phyloP scores from a whole-genome alignment of 2,329 filamentous ascomycete species.

The Thermoascus crustaceus region DNA sequence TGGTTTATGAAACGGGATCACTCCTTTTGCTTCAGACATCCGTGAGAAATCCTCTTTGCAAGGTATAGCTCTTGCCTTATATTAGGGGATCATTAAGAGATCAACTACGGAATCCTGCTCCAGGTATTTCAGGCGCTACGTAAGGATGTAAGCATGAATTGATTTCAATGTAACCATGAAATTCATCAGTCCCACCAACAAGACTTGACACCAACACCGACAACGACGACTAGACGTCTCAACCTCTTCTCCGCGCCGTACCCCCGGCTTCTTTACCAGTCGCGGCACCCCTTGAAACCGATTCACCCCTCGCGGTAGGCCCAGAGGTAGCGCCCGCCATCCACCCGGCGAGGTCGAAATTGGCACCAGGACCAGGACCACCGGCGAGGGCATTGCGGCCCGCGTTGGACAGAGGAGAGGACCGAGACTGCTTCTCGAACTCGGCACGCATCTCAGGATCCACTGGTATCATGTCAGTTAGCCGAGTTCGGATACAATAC shows the following conservation, averaged over 20 bases:
- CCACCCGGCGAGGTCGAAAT: slow-evolving; percentile 61
- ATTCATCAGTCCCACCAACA: no score
- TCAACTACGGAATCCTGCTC: no score
- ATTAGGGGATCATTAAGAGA: no score
- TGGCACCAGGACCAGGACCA: slow-evolving; percentile 38
- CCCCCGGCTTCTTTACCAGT: slow-evolving; percentile 21
- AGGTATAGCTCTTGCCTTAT: no score
- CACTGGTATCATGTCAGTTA: slow-evolving; percentile 50
- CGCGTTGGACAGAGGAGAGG: slow-evolving; percentile 56
- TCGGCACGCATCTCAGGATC: slow-evolving; percentile 92
- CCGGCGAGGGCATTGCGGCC: slow-evolving; percentile 54
- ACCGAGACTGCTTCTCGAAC: slow-evolving; percentile 82
- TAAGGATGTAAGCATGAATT: no score
- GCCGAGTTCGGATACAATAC: slow-evolving; percentile 7
- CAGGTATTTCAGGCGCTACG: no score
- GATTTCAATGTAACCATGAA: no score
- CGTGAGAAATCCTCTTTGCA: no score
- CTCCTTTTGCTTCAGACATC: no score
- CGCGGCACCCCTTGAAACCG: slow-evolving; percentile 13
- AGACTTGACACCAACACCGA: no score
- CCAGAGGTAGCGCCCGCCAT: slow-evolving; percentile 49
- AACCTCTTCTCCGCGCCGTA: slow-evolving; percentile 22
- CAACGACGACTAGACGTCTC: no score
- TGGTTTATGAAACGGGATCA: no score
- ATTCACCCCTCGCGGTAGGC: slow-evolving; percentile 14